Evolutionary conservation across 495 filamentous ascomycete species (phyloP), one percentile per base, ranked within the genome.

Genomic region (Penicillium herquei): DNA sequence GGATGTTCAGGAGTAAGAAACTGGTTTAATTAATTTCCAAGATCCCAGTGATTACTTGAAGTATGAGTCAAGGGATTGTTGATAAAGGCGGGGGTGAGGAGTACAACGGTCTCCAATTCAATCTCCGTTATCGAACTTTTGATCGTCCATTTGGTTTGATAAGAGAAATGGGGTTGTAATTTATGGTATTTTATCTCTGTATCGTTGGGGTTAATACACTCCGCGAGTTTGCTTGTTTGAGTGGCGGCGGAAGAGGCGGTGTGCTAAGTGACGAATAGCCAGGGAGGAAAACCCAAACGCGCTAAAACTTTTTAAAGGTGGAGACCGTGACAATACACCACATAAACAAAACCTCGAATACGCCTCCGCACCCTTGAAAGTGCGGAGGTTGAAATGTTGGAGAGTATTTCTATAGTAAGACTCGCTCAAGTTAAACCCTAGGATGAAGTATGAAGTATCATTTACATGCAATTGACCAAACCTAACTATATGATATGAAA

Each of bases 221-320:
- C 32, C 14, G 17, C 13, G 12, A n/a, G 7, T 6, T 33, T 60
- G n/a, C 51, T 57, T 34, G 40, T 59, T 60, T 21, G 2, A 46
- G 54, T 39, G 49, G 49, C 53, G 57, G 54, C 42, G n/a, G 33
- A 39, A 45, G 51, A 50, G 54, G 63, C 64, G 64, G 64, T 67
- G 52, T 64, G 43, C 1, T 3, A 14, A 17, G 0, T 4, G 7
- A 6, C 61, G 49, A 67, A 67, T 57, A 2, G 50, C 2, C 21
- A 13, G 0, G 0, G 3, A 16, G 30, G 8, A 39, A 58, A 52
- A 49, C 44, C 14, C 3, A 30, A 52, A 62, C 64, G 53, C 52
- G 55, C 56, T 47, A 54, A 53, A 56, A 26, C 40, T 51, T 59
- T 62, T 59, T 51, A 34, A 12, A 58, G 62, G 62, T 56, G 54